Base-by-base conservation (phyloP, 176 grass and related monocot species). In the Triticum dicoccoides region DNA sequence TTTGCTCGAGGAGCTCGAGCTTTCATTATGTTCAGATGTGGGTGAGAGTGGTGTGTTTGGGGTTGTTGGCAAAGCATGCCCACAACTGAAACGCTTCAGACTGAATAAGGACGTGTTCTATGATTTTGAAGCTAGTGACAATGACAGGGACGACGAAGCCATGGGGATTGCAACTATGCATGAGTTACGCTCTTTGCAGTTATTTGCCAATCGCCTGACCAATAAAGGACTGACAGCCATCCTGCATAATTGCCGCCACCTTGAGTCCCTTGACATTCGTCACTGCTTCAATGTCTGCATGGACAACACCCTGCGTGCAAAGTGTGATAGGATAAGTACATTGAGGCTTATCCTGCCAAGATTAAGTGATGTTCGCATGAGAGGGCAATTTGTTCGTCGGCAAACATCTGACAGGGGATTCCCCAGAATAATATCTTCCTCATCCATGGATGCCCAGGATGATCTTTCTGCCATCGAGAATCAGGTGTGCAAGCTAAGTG, bases 391-490 rank as follows among this genome's bases (percentile, higher is more conserved):
- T 1, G 45, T 49, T 49, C 45, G 45, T 14, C 4, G 45, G 12
- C 45, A 14, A 14, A 49, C 45, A 49, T 49, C 45, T 49, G 45
- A 49, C 45, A 49, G 1, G 45, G 12, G 45, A 49, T 49, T 49
- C 12, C 45, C 45, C 45, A 49, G 12, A 49, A 49, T 49, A 0
- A 49, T 49, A 84, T 88, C 90, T 38, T 92, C 93, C 71, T 84
- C 89, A 1, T 65, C 87, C 5, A 70, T 89, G 72, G 95, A 98
- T 84, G 71, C 93, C n/a, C 87, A 93, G 21, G 86, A 77, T 69
- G 93, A 93, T 65, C 67, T 89, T 76, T 73, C 91, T 70, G 80
- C 76, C 79, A 86, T 89, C 17, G 89, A 93, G 79, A 61, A 37
- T 82, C 49, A 92, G 85, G 86, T 98, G 9, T 21, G 68, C 15